Percentiles rank a stretch among this genome's conserved stretches.
Evolutionary conservation across 495 filamentous ascomycete species (phyloP).

Genomic region (Xylaria scruposa): DNA sequence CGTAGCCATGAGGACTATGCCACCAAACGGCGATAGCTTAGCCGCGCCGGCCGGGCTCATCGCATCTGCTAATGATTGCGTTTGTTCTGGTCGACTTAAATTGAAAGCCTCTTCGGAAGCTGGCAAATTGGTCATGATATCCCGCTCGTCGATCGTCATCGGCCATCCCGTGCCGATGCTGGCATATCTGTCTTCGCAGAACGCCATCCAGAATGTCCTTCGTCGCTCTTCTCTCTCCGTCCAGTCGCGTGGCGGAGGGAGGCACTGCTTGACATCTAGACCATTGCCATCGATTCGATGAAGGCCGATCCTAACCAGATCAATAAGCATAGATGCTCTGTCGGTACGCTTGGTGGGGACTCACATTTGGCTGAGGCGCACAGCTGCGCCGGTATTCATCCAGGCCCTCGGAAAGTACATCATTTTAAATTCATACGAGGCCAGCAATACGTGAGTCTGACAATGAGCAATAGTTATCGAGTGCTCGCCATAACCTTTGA

Average conservation of each 20-base stretch:
- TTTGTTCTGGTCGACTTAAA: constrained; percentile 73
- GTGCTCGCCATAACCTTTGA: constrained; percentile 90
- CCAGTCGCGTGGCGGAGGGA: constrained; percentile 88
- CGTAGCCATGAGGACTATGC: constrained; percentile 82
- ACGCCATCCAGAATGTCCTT: constrained; percentile 93
- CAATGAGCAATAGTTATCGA: constrained; percentile 81
- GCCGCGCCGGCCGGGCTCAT: constrained; percentile 74
- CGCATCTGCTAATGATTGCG: constrained; percentile 71
- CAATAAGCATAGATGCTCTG: constrained; percentile 21
- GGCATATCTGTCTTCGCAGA: constrained; percentile 87
- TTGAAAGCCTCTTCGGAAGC: constrained; percentile 86
- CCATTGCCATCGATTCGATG: constrained; percentile 87
- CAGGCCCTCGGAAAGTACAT: constrained; percentile 98
- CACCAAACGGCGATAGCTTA: constrained; percentile 77
- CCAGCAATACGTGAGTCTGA: constrained; percentile 82
- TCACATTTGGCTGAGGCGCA: constrained; percentile 79
- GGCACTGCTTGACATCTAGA: constrained; percentile 89
- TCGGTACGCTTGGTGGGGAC: constrained; percentile 1
- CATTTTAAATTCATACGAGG: constrained; percentile 90
- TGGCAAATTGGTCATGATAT: constrained; percentile 88
- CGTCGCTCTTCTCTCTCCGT: constrained; percentile 90
- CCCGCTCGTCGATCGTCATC: constrained; percentile 88
- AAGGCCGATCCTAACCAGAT: constrained; percentile 70
- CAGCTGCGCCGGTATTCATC: constrained; percentile 84
- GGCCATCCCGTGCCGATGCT: constrained; percentile 99